Evolutionary conservation across 306 rosid species (phyloP).

Genomic region (Betula pendula): DNA sequence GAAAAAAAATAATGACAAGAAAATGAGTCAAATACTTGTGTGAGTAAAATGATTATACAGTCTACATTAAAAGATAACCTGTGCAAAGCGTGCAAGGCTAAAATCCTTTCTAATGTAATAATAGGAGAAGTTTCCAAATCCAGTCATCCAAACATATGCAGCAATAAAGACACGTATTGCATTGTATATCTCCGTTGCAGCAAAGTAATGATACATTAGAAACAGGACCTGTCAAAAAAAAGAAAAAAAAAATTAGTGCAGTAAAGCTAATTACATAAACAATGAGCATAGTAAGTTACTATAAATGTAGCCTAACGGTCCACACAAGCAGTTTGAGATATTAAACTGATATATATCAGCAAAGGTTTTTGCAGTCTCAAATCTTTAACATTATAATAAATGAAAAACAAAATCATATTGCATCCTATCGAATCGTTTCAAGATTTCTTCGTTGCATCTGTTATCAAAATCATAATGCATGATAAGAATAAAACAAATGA

Average conservation of each 20-base stretch:
- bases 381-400: conserved; percentile 22
- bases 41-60: neutral
- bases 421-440: conserved; percentile 25
- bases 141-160: conserved; percentile 99
- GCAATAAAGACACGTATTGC: conserved; percentile 96
- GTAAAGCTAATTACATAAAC: conserved; percentile 1
- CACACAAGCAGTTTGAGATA: conserved; percentile 5
- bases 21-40: neutral
- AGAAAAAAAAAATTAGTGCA: conserved; percentile 21
- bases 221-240: conserved; percentile 73
- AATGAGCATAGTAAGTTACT: conserved; percentile 12
- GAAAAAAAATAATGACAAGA: neutral
- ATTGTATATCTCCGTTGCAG: conserved; percentile 94
- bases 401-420: conserved; percentile 20
- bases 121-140: conserved; percentile 98
- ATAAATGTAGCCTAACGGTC: conserved; percentile 10
- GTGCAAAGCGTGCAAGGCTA: conserved; percentile 88
- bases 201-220: conserved; percentile 95
- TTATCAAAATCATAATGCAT: conserved; percentile 25
- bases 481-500: neutral
- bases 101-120: conserved; percentile 94
- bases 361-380: neutral
- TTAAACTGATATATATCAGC: conserved; percentile 1
- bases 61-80: conserved; percentile 51
- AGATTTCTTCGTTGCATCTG: conserved; percentile 1